These are phyloP conservation scores for Aegilops sharonensis DNA, from an alignment of 176 grass and related monocot species.

Conservation along the genomic window DNA sequence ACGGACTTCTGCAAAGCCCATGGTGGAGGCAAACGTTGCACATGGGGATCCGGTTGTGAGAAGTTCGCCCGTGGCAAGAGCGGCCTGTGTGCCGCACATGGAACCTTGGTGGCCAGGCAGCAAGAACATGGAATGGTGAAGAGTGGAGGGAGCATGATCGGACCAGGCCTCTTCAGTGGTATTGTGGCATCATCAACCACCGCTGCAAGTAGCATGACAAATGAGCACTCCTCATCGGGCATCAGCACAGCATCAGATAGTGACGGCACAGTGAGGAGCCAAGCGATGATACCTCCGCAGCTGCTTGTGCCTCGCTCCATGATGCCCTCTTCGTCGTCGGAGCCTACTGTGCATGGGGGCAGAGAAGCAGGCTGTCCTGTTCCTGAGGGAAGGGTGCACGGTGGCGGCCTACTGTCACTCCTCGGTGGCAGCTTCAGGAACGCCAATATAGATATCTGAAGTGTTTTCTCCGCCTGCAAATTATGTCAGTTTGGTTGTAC, in stretches of 20 bases:
- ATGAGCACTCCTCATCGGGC: constrained; percentile 47
- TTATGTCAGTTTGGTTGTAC: constrained; percentile 34
- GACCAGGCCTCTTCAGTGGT: constrained; percentile 53
- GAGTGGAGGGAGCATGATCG: constrained; percentile 47
- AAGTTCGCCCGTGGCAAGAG: constrained; percentile 67
- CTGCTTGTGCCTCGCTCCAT: constrained; percentile 69
- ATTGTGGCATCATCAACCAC: constrained; percentile 48
- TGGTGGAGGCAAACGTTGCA: constrained; percentile 61
- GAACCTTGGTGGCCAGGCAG: constrained; percentile 53
- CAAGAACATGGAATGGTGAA: constrained; percentile 35
- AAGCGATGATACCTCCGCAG: constrained; percentile 56
- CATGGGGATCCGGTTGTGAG: constrained; percentile 58
- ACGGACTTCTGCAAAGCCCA: constrained; percentile 71
- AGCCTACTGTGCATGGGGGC: constrained; percentile 30
- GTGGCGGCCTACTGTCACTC: constrained; percentile 65
- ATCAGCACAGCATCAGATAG: constrained; percentile 50
- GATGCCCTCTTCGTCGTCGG: constrained; percentile 46
- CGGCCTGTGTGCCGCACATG: constrained; percentile 61
- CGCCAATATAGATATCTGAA: constrained; percentile 38
- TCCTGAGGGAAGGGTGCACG: constrained; percentile 78
- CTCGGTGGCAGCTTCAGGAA: constrained; percentile 71
- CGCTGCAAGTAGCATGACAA: constrained; percentile 42
- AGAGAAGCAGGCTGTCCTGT: constrained; percentile 46
- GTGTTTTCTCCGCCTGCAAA: constrained; percentile 26
- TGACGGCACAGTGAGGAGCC: constrained; percentile 45